Evolutionary conservation across 1,284 basidiomycete species (phyloP).

Genomic region (Clitocybe nebularis): DNA sequence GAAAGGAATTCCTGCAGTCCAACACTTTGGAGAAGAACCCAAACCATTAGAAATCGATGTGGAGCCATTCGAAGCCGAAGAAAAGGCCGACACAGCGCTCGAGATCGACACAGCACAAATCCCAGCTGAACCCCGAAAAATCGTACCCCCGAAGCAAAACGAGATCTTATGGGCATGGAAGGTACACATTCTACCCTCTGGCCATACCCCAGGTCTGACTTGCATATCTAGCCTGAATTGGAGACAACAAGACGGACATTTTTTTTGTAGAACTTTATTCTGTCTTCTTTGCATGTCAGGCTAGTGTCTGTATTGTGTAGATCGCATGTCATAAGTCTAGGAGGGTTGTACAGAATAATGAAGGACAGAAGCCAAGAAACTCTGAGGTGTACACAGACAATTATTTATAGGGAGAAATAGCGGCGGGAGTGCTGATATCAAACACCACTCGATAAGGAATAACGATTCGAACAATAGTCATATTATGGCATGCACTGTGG

Average conservation of each 20-base stretch:
- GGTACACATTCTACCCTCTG: conserved; percentile 36
- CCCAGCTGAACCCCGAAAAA: conserved; percentile 10
- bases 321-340: too few species aligned
- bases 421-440: too few species aligned
- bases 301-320: too few species aligned
- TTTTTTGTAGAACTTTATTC: conserved; percentile 66
- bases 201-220: conserved; percentile 6
- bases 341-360: too few species aligned
- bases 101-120: conserved; percentile 13
- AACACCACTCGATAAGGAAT: too few species aligned
- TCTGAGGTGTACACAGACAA: too few species aligned
- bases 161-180: conserved; percentile 82
- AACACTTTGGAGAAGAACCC: conserved; percentile 57
- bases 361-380: too few species aligned
- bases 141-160: conserved; percentile 55
- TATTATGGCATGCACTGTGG: too few species aligned
- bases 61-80: conserved; percentile 31
- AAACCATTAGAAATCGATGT: conserved; percentile 62
- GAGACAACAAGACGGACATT: conserved; percentile 78
- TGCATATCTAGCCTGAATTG: conserved; percentile 57
- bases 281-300: too few species aligned
- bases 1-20: conserved; percentile 83
- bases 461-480: too few species aligned
- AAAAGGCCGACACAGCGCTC: conserved; percentile 22
- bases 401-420: too few species aligned